Evolutionary conservation across 495 filamentous ascomycete species (phyloP), one percentile per base, ranked within the genome.

Genomic region (Terfezia boudieri): DNA sequence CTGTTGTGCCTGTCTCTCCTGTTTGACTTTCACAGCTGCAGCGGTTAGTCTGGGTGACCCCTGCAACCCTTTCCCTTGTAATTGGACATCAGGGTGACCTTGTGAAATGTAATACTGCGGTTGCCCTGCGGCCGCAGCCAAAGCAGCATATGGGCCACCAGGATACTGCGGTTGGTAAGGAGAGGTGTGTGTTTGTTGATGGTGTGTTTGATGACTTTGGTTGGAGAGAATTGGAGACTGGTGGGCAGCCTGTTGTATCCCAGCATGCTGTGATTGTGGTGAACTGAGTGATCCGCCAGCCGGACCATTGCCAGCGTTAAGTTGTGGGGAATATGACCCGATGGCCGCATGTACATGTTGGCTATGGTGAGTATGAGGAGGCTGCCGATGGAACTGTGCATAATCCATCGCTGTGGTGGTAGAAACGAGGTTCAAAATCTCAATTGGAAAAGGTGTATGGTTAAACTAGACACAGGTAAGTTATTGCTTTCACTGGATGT

Each of bases 191-290:
- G 37, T 54, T 51, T 32, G 11, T 55, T 51, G 17, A 51, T 61
- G 61, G 41, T 58, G 60, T 41, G 37, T 50, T 49, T 61, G 61
- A 49, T 61, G 59, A 22, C 51, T 38, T 52, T 52, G 54, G 50
- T 16, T 57, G 35, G 56, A 59, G 54, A 61, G 55, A 54, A 53
- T 52, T 36, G 61, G 51, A 17, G 62, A 59, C 49, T 64, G 62
- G 26, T 59, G 60, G 49, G 58, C 62, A 49, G 62, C 52, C 55
- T 60, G 61, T 48, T 64, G 62, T 61, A 64, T 64, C 41, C 54
- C 48, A 41, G 62, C 56, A 48, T 54, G 56, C 16, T 59, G 53
- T 22, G 62, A 57, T 54, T 64, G 62, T 56, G 61, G 62, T 54
- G 62, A 64, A 51, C 55, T 55, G 38, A 61, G 55, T 35, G 32